Conservation (phyloP, 179 eudicot genomes). For the Camellia oleifera region DNA sequence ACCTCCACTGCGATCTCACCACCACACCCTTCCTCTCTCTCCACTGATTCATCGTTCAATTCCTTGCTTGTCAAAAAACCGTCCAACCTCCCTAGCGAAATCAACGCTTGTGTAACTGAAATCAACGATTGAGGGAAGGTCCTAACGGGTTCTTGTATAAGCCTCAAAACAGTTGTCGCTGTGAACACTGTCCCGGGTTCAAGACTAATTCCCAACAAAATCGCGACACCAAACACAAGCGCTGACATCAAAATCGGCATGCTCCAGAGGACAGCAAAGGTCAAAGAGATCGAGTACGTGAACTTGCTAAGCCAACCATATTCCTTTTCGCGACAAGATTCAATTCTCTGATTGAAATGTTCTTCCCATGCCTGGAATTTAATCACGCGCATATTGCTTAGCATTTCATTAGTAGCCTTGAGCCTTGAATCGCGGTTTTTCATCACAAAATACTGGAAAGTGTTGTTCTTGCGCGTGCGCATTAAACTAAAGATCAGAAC, state of each 20-base stretch:
- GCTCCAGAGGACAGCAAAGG: conserved; percentile 63
- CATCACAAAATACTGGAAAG: conserved; percentile 61
- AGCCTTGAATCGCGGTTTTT: conserved; percentile 61
- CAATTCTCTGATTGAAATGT: conserved; percentile 58
- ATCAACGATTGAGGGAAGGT: conserved; percentile 79
- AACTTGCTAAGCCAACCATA: conserved; percentile 68
- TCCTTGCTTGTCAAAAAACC: conserved; percentile 62
- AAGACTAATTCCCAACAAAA: conserved; percentile 43
- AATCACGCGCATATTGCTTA: conserved; percentile 80
- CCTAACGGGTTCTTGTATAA: conserved; percentile 75
- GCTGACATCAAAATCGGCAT: conserved; percentile 49
- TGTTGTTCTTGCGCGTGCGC: conserved; percentile 42
- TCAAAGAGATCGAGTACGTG: conserved; percentile 48
- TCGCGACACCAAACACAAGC: conserved; percentile 56
- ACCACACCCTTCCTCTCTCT: conserved; percentile 42
- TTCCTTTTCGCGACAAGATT: conserved; percentile 49
- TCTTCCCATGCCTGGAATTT: conserved; percentile 97
- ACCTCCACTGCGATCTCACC: conserved; percentile 55
- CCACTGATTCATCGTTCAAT: conserved; percentile 49
- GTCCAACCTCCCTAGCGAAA: conserved; percentile 71
- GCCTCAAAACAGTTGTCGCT: conserved; percentile 58
- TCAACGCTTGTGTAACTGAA: conserved; percentile 67
- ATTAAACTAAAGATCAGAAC: conserved; percentile 38
- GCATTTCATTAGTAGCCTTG: conserved; percentile 82
- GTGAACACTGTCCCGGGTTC: conserved; percentile 80